Evolutionary conservation across 192 early-diverging fungal genomes (phyloP).

Genomic region (Umbelopsis sp.): DNA sequence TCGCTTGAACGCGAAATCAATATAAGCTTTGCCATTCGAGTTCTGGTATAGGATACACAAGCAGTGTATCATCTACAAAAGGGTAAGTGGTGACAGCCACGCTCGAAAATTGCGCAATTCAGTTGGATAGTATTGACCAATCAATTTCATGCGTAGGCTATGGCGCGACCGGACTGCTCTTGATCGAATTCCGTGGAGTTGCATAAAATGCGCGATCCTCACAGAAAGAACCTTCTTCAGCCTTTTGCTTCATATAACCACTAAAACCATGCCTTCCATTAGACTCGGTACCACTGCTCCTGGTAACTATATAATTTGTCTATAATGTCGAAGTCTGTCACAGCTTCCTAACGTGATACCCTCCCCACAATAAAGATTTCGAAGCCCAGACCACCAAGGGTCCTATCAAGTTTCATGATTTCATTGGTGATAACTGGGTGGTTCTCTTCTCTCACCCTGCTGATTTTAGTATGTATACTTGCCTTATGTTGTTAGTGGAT

Average conservation of each 20-base stretch:
- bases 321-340: not conserved
- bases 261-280: conserved; percentile 48
- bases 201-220: not conserved
- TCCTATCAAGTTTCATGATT: conserved; percentile 89
- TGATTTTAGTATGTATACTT: conserved; percentile 75
- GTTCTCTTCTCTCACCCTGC: conserved; percentile 99
- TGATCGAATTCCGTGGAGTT: not conserved
- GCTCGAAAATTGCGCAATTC: conserved; percentile 5
- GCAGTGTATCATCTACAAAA: not conserved
- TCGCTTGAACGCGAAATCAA: conserved; percentile 5
- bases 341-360: not conserved
- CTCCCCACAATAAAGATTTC: conserved; percentile 59
- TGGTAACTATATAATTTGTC: conserved; percentile 18
- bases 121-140: not conserved
- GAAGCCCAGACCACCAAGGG: conserved; percentile 86
- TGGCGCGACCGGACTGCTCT: conserved; percentile 22
- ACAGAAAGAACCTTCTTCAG: not conserved
- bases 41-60: not conserved
- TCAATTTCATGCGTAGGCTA: conserved; percentile 1
- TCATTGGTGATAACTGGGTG: conserved; percentile 84
- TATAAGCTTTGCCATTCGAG: conserved; percentile 9
- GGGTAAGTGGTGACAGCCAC: not conserved
- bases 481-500: not conserved
- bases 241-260: not conserved
- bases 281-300: conserved; percentile 64